Conservation (phyloP, 441 rosid genomes). For the Jatropha multifida region DNA sequence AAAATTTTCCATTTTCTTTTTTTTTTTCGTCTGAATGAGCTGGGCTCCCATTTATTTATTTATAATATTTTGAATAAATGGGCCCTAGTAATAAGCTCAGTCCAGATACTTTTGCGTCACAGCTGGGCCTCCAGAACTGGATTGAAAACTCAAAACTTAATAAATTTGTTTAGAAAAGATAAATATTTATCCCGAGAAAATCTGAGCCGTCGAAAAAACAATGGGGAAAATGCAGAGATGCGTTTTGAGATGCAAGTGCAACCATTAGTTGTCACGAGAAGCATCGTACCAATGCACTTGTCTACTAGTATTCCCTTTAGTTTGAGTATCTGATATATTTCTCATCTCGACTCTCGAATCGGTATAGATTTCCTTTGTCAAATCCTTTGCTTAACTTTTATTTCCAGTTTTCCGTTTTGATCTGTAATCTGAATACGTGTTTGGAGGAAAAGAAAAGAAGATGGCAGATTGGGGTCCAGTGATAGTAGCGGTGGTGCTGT, state of each 20-base stretch:
- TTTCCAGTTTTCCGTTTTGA: not conserved
- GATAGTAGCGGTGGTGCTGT: slow-evolving; percentile 60
- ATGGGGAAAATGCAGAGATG: not conserved
- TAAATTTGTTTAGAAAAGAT: not conserved
- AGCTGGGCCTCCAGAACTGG: not conserved
- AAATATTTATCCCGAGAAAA: slow-evolving; percentile 13
- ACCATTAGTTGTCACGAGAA: not conserved
- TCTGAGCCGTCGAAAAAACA: slow-evolving; percentile 30
- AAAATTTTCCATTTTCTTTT: too few species aligned
- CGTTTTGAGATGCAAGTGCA: not conserved
- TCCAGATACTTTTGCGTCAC: not conserved
- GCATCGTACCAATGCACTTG: slow-evolving; percentile 10
- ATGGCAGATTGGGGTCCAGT: slow-evolving; percentile 80
- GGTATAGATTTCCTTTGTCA: not conserved
- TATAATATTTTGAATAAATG: too few species aligned
- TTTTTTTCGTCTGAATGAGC: too few species aligned
- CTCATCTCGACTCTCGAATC: not conserved
- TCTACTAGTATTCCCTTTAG: not conserved
- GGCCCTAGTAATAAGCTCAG: not conserved
- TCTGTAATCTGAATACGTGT: not conserved
- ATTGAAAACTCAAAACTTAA: too few species aligned
- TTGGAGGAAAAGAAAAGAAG: not conserved
- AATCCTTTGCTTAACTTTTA: not conserved
- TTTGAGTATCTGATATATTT: not conserved
- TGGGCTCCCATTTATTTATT: too few species aligned